Conservation (phyloP, 495 filamentous ascomycete species). For the Neurospora pannonica region DNA sequence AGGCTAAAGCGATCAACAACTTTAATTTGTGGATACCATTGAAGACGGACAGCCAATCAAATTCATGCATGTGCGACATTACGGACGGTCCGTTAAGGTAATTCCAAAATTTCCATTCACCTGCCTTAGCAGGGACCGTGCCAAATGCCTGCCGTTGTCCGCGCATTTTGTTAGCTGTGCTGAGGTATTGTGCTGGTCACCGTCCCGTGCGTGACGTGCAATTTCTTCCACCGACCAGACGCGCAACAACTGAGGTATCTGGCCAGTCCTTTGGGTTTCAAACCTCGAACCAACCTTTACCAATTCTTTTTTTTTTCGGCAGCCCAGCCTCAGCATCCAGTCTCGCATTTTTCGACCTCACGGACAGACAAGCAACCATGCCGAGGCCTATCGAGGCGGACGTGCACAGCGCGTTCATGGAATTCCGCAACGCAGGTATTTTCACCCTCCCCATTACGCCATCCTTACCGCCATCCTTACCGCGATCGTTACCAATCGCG, state of each 20-base stretch:
- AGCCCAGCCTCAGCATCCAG: neutral
- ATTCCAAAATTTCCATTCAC: neutral
- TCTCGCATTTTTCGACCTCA: neutral
- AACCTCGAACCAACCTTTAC: neutral
- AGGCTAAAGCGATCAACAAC: neutral
- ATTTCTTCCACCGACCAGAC: neutral
- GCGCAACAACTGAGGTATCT: neutral
- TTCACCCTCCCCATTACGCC: neutral
- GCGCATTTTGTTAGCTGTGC: neutral
- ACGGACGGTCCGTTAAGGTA: neutral
- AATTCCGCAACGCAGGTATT: conserved; percentile 18
- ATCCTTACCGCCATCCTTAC: neutral
- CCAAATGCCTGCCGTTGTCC: neutral
- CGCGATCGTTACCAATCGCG: neutral
- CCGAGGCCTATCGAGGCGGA: conserved; percentile 16
- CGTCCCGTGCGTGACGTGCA: neutral
- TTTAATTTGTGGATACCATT: neutral
- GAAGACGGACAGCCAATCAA: neutral
- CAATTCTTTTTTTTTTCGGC: neutral
- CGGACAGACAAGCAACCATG: conserved; percentile 8
- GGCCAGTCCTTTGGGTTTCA: neutral
- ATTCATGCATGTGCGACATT: neutral
- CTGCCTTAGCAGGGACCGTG: neutral
- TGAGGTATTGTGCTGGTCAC: neutral
- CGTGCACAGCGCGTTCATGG: conserved; percentile 18